These are phyloP conservation scores for Haplosporangium gracile DNA, from an alignment of 192 early-diverging fungal species.

Conservation along the genomic window DNA sequence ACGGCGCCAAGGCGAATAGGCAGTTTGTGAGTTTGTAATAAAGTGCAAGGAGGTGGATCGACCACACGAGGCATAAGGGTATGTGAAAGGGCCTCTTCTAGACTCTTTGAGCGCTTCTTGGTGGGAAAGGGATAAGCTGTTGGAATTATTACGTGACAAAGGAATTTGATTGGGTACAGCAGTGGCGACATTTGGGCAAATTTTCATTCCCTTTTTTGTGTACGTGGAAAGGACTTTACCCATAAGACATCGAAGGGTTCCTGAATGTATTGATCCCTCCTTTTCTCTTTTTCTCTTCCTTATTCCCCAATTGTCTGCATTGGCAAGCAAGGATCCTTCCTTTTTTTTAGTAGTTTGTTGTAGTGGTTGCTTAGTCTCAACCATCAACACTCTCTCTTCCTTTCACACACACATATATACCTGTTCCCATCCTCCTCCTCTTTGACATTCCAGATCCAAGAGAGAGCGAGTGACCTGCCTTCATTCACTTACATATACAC, in stretches of 20 bases:
- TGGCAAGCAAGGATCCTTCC: background rate
- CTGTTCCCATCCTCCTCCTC: background rate
- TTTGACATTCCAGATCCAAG: conserved; percentile 22
- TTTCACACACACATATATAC: background rate
- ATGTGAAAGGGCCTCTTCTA: background rate
- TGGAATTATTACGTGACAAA: conserved; percentile 2
- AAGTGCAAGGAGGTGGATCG: background rate
- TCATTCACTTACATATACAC: background rate
- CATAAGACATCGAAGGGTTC: background rate
- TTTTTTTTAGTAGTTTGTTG: background rate
- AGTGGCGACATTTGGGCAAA: conserved; percentile 8
- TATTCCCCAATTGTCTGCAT: conserved; percentile 2
- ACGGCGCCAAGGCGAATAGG: conserved; percentile 4
- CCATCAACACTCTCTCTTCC: background rate
- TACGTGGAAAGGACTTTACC: background rate
- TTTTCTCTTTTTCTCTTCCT: background rate
- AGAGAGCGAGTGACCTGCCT: background rate
- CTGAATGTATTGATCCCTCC: background rate
- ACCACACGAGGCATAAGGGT: background rate
- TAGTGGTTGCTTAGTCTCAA: conserved; percentile 4
- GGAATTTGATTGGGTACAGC: background rate
- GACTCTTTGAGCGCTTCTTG: background rate
- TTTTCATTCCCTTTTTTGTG: background rate
- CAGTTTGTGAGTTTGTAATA: background rate
- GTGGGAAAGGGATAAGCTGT: background rate